These are phyloP conservation scores for Zelonia costaricensis DNA, from an alignment of 208 protist genomes.

Conservation along the genomic window DNA sequence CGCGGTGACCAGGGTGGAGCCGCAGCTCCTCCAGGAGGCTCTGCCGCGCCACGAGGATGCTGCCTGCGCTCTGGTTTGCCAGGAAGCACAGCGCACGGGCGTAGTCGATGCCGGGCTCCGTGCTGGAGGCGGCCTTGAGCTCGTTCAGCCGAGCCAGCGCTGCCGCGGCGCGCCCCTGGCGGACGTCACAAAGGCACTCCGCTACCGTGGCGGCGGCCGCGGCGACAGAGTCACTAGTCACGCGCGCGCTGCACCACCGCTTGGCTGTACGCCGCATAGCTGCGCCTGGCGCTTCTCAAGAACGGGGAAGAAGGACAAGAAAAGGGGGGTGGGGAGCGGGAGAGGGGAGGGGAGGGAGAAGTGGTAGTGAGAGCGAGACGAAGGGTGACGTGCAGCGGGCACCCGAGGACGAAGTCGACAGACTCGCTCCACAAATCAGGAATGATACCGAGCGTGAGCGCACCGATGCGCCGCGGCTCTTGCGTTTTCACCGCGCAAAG, in stretches of 20 bases:
- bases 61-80: conserved; percentile 8
- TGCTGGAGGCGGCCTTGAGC: conserved; percentile 29
- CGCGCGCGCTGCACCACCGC: neutral
- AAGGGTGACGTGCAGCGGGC: no score
- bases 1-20: conserved; percentile 36
- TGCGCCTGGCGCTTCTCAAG: neutral
- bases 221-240: no score
- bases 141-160: conserved; percentile 48
- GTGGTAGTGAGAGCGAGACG: no score
- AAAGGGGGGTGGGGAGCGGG: no score
- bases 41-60: conserved; percentile 63
- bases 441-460: no score
- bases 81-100: conserved; percentile 74
- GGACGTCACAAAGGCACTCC: conserved; percentile 21
- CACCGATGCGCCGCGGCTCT: no score
- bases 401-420: no score
- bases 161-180: conserved; percentile 3
- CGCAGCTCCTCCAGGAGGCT: conserved; percentile 76
- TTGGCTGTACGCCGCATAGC: conserved; percentile 1
- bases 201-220: conserved; percentile 13
- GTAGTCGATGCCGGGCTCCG: conserved; percentile 56
- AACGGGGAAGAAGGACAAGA: neutral
- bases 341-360: no score
- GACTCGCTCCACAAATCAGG: no score
- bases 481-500: no score